Base-by-base conservation (phyloP, 1,139 yeast species). In the Saccharomyces hybrid region DNA sequence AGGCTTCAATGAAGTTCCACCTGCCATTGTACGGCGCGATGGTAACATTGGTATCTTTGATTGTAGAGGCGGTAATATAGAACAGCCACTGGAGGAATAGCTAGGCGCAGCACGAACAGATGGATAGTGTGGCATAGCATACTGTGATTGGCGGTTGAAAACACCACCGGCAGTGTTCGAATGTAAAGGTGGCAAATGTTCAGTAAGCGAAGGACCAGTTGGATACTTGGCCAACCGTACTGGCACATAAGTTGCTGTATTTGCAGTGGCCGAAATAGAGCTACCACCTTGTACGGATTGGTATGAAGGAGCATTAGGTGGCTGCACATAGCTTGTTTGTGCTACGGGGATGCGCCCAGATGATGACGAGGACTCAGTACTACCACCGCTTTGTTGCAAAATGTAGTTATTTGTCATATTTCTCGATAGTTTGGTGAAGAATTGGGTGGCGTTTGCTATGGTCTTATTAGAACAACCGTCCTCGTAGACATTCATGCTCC, bases 341-440 rank as follows among this genome's bases (percentile, higher is more conserved):
- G 44, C 25, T 13, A 38, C 16, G 7, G 44, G 44, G 13, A 38
- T 38, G 25, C 20, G 44, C 6, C n/a, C 44, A 9, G 44, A 20
- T 8, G 44, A 16, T 38, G 44, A 16, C 13, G 44, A 3, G 54
- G 52, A 51, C 14, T 27, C 52, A 49, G n/a, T 48, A 51, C 23
- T 42, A 46, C 38, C 47, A 34, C 34, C 23, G 48, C 41, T 27
- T 20, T 29, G 26, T 7, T 25, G 14, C 23, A 34, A 5, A 49
- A n/a, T 34, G 11, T 32, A 32, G 28, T 32, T 53, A 32, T 57
- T 51, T 11, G 59, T 49, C 67, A 66, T 66, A 46, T 64, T 65
- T 20, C 59, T 53, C 5, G 69, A 61, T 44, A 66, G 53, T 26
- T 60, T 59, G 13, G 62, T 59, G 54, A 65, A 65, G 51, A 63